Evolutionary conservation across 2,329 filamentous ascomycete genomes (phyloP), one percentile per base, ranked within the genome.

Genomic region (Ophiostoma pallidulum): DNA sequence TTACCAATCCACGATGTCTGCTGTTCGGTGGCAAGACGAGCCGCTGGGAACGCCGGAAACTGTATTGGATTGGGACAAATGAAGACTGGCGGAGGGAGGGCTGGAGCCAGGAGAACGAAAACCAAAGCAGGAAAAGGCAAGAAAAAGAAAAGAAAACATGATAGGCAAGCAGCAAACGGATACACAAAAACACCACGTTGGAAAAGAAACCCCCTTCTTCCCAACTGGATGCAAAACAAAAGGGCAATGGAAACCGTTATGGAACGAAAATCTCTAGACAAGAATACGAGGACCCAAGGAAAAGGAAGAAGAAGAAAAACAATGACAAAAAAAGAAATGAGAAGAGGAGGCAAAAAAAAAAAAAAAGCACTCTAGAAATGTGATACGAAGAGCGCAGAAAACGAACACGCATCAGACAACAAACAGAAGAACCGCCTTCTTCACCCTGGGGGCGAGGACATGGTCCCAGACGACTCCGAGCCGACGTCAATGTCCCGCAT

Each of bases 391-490:
- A 7, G n/a, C n/a, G 31, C 18, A 14, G 26, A 31, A 13, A 39
- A 14, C 18, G 16, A 26, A 33, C 9, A 40, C 8, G n/a, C 18
- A 9, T 5, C 12, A 20, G 14, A 35, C 5, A 35, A 35, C 8
- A 35, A 35, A 6, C 5, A 35, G n/a, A 35, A 35, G 5, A 14
- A 22, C n/a, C 24, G 24, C 10, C 24, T 28, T 28, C 24, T 16
- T 44, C 22, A 54, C 3, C 35, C 67, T 67, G 65, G 72, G 16
- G 75, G 75, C 14, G 75, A 78, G 1, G 75, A 78, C 50, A 77
- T 59, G 0, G 73, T 73, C 16, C 71, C 76, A 1, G 74, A 77
- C 35, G 74, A 77, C 57, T 79, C 76, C 14, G 74, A 77, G 52
- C 71, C 72, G 36, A 63, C 69, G 14, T 54, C 52, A 14, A 53